These are phyloP conservation scores for Escallonia rubra DNA, from an alignment of 129 eudicot genomes.

Conservation along the genomic window DNA sequence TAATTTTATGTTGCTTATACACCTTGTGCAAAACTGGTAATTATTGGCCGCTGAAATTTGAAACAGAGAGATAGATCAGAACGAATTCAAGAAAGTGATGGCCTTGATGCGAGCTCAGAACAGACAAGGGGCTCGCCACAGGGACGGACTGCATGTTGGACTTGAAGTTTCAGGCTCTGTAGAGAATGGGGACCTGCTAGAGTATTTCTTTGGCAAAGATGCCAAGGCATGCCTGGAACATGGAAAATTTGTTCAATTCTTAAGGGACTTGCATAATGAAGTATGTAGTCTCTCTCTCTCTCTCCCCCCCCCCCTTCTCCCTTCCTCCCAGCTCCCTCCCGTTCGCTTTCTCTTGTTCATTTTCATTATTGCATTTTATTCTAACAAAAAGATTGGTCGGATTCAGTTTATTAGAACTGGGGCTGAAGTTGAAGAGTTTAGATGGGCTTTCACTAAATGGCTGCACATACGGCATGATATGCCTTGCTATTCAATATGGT, in stretches of 20 bases:
- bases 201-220: constrained; percentile 88
- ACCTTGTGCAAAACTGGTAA: no score
- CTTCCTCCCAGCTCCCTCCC: background rate
- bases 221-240: constrained; percentile 57
- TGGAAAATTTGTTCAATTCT: constrained; percentile 63
- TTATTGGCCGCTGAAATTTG: background rate
- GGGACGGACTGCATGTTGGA: constrained; percentile 60
- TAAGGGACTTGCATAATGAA: constrained; percentile 77
- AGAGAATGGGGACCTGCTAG: constrained; percentile 70
- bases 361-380: no score
- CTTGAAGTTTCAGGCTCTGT: constrained; percentile 68
- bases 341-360: no score
- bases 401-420: no score
- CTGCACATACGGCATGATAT: no score
- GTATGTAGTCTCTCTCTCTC: constrained; percentile 15
- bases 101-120: constrained; percentile 69
- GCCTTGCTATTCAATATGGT: no score
- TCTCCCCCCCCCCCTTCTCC: background rate
- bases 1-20: no score
- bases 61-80: constrained; percentile 62
- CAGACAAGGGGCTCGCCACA: constrained; percentile 72
- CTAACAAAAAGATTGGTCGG: no score
- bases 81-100: constrained; percentile 91
- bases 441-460: no score
- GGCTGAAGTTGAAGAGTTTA: no score